Evolutionary conservation across 2,329 filamentous ascomycete species (phyloP).

Genomic region (Cadophora gregata): DNA sequence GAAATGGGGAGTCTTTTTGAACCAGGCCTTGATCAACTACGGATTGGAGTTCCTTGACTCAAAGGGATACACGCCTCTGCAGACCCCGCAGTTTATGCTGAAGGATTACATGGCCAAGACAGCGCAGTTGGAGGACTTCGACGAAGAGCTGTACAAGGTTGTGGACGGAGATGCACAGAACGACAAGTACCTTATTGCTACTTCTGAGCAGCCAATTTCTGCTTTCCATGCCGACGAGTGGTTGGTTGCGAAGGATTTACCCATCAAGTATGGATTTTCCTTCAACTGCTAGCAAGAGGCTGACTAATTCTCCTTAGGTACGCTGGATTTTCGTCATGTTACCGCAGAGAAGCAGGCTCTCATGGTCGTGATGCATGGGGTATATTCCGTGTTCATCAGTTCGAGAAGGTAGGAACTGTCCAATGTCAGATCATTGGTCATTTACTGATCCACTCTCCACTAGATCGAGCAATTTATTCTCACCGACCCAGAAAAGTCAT

Average conservation of each 20-base stretch:
- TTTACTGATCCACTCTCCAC: conserved; percentile 39
- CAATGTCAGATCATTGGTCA: background rate
- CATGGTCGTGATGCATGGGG: conserved; percentile 96
- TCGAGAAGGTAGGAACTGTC: conserved; percentile 73
- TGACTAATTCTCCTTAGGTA: conserved; percentile 52
- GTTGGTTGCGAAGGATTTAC: conserved; percentile 83
- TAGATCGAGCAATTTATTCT: conserved; percentile 79
- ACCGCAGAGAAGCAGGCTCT: conserved; percentile 91
- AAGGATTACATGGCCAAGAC: conserved; percentile 98
- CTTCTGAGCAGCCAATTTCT: conserved; percentile 93
- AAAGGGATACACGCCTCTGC: conserved; percentile 81
- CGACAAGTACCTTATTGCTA: conserved; percentile 82
- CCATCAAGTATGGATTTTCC: conserved; percentile 71
- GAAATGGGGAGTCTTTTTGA: conserved; percentile 88
- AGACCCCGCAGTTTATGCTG: conserved; percentile 93
- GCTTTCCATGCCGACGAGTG: conserved; percentile 94
- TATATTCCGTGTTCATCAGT: conserved; percentile 97
- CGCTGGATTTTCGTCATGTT: conserved; percentile 92
- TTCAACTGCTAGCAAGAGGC: too few relatives aligned
- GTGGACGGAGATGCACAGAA: conserved; percentile 84
- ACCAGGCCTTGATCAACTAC: conserved; percentile 94
- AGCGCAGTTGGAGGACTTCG: conserved; percentile 94
- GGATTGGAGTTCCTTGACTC: conserved; percentile 85
- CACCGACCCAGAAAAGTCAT: conserved; percentile 87
- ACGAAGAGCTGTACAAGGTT: conserved; percentile 98